Conservation (phyloP, 805 yeast genomes). For the Candida pseudofarinosa region DNA sequence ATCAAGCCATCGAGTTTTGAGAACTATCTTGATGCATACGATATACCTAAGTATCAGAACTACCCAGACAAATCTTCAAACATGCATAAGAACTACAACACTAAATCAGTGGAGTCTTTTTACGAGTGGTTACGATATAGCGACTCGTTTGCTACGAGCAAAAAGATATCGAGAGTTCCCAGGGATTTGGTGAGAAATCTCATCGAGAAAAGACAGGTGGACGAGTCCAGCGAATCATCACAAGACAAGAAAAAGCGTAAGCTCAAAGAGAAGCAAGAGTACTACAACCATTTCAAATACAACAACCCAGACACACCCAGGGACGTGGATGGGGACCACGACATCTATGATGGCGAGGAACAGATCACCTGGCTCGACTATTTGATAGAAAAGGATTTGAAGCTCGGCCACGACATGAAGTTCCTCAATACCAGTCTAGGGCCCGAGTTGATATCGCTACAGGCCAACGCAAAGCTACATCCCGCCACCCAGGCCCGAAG, state of each 20-base stretch:
- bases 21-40: conserved; percentile 46
- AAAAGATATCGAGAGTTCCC: conserved; percentile 29
- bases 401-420: conserved; percentile 35
- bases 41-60: conserved; percentile 10
- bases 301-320: conserved; percentile 18
- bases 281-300: conserved; percentile 32
- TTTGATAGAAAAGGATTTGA: conserved; percentile 30
- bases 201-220: conserved; percentile 36
- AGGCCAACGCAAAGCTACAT: conserved; percentile 25
- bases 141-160: conserved; percentile 19
- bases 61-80: conserved; percentile 10
- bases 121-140: conserved; percentile 32
- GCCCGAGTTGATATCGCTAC: conserved; percentile 23
- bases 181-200: conserved; percentile 24
- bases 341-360: conserved; percentile 17
- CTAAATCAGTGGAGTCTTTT: conserved; percentile 35
- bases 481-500: conserved; percentile 18
- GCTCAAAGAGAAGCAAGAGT: conserved; percentile 36
- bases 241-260: conserved; percentile 32
- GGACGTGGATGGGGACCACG: conserved; percentile 16
- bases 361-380: conserved; percentile 34
- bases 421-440: conserved; percentile 27
- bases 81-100: conserved; percentile 21
- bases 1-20: conserved; percentile 47
- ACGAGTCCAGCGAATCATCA: conserved; percentile 30